phyloP scores from a whole-genome alignment of 345 rosid genomes.

The Rhizophora mangle region DNA sequence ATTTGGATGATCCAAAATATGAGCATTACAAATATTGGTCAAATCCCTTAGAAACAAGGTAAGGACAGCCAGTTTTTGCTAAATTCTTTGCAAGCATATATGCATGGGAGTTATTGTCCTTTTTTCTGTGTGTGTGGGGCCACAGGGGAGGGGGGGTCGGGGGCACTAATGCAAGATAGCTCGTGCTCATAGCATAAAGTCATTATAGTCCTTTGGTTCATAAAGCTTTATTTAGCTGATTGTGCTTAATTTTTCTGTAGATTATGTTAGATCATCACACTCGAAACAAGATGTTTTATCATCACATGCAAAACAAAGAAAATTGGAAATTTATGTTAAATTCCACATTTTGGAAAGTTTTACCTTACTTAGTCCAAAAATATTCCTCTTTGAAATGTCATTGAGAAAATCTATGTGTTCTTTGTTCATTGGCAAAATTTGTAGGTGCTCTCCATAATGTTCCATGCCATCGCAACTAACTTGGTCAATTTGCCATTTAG shows the following conservation, averaged over 20 bases:
- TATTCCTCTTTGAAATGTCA: neutral
- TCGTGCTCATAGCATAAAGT: no score
- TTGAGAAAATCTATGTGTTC: neutral
- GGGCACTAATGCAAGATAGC: no score
- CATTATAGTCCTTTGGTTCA: no score
- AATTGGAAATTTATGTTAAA: neutral
- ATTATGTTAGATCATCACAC: neutral
- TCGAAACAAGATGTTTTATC: neutral
- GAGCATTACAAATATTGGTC: conserved; percentile 64
- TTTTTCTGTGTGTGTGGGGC: neutral
- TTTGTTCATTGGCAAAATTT: neutral
- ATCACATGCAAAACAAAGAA: neutral
- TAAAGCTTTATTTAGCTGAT: neutral
- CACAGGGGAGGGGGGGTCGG: no score
- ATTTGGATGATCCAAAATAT: conserved; percentile 64
- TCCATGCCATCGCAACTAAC: neutral
- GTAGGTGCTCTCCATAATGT: neutral
- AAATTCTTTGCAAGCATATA: neutral
- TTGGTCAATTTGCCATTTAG: no score
- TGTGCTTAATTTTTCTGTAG: neutral
- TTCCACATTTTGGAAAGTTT: neutral
- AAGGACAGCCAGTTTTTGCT: conserved; percentile 16
- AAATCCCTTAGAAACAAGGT: conserved; percentile 69
- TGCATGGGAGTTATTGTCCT: neutral
- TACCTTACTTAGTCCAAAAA: neutral